These are phyloP conservation scores for Hansenula sp. DNA, from an alignment of 1,139 yeast genomes.

Conservation along the genomic window DNA sequence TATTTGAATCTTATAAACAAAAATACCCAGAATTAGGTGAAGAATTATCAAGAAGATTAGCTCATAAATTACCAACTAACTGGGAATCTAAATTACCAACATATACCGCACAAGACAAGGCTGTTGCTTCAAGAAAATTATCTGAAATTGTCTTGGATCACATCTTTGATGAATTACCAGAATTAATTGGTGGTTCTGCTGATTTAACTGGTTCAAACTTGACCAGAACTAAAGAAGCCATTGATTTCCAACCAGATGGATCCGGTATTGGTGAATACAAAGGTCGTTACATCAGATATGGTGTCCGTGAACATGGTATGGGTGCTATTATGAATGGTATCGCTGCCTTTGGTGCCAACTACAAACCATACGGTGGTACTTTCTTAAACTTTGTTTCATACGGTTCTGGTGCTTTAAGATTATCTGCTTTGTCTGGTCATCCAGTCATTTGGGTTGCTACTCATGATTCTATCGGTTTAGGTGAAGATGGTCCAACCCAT, in stretches of 20 bases:
- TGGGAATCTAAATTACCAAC: conserved; percentile 81
- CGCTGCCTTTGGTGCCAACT: conserved; percentile 90
- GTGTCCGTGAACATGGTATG: conserved; percentile 99
- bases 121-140: conserved; percentile 93
- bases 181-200: conserved; percentile 96
- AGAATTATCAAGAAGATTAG: conserved; percentile 78
- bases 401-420: conserved; percentile 96
- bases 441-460: conserved; percentile 61
- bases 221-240: conserved; percentile 82
- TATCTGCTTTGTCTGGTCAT: conserved; percentile 89
- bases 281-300: conserved; percentile 96
- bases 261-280: conserved; percentile 79
- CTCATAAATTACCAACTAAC: conserved; percentile 74
- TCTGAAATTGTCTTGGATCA: conserved; percentile 76
- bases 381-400: conserved; percentile 97
- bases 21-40: conserved; percentile 79
- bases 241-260: conserved; percentile 90
- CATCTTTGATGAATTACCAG: conserved; percentile 70
- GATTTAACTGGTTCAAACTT: conserved; percentile 97
- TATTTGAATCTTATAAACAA: conserved; percentile 56
- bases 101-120: conserved; percentile 72
- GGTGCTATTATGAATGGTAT: conserved; percentile 99
- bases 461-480: conserved; percentile 36
- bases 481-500: conserved; percentile 39
- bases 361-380: conserved; percentile 94